Conservation (phyloP, 2,329 filamentous ascomycete genomes). For the Gaeumannomyces sp. region DNA sequence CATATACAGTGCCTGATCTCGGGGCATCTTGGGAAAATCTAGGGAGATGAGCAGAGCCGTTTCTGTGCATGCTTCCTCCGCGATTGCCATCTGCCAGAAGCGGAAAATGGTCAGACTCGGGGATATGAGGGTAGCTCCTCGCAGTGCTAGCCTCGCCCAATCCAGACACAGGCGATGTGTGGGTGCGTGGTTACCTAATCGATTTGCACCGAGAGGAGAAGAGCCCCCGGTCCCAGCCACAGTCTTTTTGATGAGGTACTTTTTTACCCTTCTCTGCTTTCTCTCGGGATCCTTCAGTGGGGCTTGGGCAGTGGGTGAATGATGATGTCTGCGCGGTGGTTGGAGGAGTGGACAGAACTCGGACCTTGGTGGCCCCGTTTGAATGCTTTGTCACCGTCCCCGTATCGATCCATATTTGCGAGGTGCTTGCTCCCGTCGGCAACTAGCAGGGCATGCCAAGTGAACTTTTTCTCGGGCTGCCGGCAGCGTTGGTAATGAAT, state of each 20-base stretch:
- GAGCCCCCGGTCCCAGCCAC: neutral
- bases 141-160: no score
- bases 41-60: no score
- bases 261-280: neutral
- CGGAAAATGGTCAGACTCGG: neutral
- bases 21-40: neutral
- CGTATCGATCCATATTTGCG: neutral
- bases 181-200: neutral
- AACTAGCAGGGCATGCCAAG: neutral
- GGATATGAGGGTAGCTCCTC: neutral
- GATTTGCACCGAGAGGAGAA: neutral
- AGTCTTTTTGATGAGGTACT: neutral
- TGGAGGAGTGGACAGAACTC: neutral
- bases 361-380: neutral
- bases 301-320: neutral
- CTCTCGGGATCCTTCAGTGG: neutral
- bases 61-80: neutral
- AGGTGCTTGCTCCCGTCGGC: neutral
- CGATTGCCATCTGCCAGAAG: neutral
- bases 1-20: neutral
- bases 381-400: neutral
- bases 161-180: no score
- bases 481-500: no score
- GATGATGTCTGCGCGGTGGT: neutral
- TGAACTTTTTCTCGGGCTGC: neutral